Base-by-base conservation (phyloP, 805 yeast genomes). In the Hanseniaspora lindneri region DNA sequence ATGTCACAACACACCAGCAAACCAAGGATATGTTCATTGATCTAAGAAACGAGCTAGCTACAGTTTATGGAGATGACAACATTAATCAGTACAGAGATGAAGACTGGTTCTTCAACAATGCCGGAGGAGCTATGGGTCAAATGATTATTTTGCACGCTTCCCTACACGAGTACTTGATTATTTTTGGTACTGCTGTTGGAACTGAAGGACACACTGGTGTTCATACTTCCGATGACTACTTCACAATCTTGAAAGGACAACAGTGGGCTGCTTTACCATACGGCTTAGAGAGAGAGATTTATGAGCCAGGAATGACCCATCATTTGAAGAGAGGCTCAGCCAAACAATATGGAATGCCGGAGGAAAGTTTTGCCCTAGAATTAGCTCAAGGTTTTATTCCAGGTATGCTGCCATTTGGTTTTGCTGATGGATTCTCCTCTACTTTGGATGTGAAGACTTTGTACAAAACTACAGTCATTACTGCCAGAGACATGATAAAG, bases 351-450 rank as follows among this genome's bases (percentile, higher is more conserved):
- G 56, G 77, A 24, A 85, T 92, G 94, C 81, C 84, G 1, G 64
- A 75, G 27, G 94, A 82, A 32, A 72, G 83, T 0, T 92, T 79
- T 66, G 96, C 98, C 10, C 69, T 92, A 55, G 98, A 92, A 64
- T 73, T 89, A 59, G 98, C 98, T 7, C 97, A 89, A 69, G 98
- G 98, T 52, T 92, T 95, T 94, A 85, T 92, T 55, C 97, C 98
- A 30, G 80, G 89, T 37, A 92, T 92, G 98, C 72, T 92, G 52
- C 97, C 97, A 19, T 92, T 92, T 63, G 98, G 98, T 0, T 78
- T 89, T 66, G 68, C 84, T 43, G 95, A 86, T 61, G 76, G 82
- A 4, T 59, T 82, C 51, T 73, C 80, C 47, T 80, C 94, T 36
- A 92, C 97, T 14, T 64, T 88, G 56, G 98, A 92, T 63, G 62